Conservation (phyloP, 2,329 filamentous ascomycete species). For the Cadophora luteo-olivacea region DNA sequence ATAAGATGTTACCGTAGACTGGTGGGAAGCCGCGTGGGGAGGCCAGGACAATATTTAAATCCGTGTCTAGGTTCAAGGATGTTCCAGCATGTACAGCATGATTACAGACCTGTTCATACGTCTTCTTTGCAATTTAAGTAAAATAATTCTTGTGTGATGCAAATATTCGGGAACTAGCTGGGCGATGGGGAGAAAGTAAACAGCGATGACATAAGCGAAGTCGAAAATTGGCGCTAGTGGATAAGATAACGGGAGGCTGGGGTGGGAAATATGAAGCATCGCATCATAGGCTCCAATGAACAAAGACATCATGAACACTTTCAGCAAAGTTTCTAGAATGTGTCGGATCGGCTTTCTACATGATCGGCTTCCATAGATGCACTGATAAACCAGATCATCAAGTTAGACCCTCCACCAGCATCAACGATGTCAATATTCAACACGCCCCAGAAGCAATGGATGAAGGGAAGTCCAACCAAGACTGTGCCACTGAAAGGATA, state of each 20-base stretch:
- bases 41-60: too few species aligned
- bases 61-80: too few species aligned
- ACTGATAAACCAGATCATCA: background rate
- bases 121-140: background rate
- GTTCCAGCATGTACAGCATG: too few species aligned
- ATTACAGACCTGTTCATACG: too few species aligned
- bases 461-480: slow-evolving; percentile 23
- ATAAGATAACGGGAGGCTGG: slow-evolving; percentile 14
- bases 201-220: background rate
- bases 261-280: background rate
- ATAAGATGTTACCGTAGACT: too few species aligned
- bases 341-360: background rate
- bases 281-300: background rate
- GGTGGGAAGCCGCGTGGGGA: too few species aligned
- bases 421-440: slow-evolving; percentile 25
- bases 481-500: slow-evolving; percentile 41
- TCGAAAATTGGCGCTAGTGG: background rate
- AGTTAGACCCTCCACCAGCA: background rate
- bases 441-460: slow-evolving; percentile 26
- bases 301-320: slow-evolving; percentile 1
- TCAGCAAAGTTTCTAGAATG: background rate
- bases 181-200: background rate
- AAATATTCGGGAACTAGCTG: background rate
- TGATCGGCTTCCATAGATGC: background rate
- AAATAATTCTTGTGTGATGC: background rate